Evolutionary conservation across 73 alveolate species (phyloP), one percentile per base, ranked within the genome.

Genomic region (Paramecium bursaria): DNA sequence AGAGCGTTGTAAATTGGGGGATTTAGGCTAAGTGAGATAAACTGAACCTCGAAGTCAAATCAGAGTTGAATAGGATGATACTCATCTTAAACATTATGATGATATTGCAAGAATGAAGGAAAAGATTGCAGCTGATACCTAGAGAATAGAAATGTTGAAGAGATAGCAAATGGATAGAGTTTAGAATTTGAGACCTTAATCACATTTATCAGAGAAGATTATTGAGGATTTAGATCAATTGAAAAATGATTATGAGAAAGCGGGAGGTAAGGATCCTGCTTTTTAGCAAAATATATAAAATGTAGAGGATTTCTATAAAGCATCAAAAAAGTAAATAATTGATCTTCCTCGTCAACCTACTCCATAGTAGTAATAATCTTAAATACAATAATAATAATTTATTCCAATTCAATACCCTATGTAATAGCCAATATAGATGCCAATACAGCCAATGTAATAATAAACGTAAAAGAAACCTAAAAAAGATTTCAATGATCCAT

Each of bases 211-310:
- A 30, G 30, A 55, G 42, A 31, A 54, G 42, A 57, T 79, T 44
- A n/a, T 79, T 19, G 89, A 42, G 17, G 89, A 79, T 48, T 23
- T 79, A 54, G 1, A 35, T 13, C 23, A 79, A 79, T 42, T 54
- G 17, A 79, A 73, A 29, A 79, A 21, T 17, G 89, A 79, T 3
- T 79, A 79, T 53, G 17, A 25, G 42, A 31, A 79, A 22, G 89
- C 89, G 26, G 89, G 89, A 15, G 89, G 89, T 2, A 25, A 79
- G n/a, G 89, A 79, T 52, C 89, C 89, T 21, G 33, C 26, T 10
- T 52, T 79, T 55, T 7, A 53, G 33, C 42, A 79, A 31, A 50
- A 79, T 53, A 54, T 79, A 10, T 39, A 79, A 21, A 79, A 79
- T 49, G 33, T 79, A 46, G 89, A 79, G 54, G 31, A 54, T 22